A percentile compares a stretch with the other conserved stretches of the same genome.
Conservation (phyloP, 805 yeast species). For the Zygotorulaspora sp. region DNA sequence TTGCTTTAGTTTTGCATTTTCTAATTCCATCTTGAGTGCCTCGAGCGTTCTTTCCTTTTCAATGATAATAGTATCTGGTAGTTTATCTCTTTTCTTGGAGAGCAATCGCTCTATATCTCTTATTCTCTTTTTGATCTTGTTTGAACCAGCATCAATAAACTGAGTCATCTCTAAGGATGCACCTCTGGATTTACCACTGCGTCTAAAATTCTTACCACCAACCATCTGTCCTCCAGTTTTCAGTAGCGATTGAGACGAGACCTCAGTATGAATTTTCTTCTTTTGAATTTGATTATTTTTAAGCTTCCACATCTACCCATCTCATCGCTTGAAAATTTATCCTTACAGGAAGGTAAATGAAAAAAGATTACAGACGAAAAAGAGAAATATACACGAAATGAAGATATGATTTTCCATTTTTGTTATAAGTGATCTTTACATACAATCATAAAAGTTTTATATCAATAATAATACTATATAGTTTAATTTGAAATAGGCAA, state of each 20-base stretch:
- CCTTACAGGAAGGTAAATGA: not conserved
- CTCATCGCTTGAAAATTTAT: constrained; percentile 28
- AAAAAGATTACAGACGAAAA: not conserved
- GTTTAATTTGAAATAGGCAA: too few relatives aligned
- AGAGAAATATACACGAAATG: not conserved
- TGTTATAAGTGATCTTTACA: not conserved
- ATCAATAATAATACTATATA: too few relatives aligned
- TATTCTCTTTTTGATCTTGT: constrained; percentile 76
- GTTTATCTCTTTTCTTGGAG: constrained; percentile 45
- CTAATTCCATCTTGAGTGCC: constrained; percentile 57
- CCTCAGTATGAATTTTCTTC: not conserved
- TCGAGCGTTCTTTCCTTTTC: constrained; percentile 74
- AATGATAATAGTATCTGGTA: constrained; percentile 60
- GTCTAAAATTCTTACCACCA: constrained; percentile 10
- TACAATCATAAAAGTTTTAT: not conserved
- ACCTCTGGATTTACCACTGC: constrained; percentile 18
- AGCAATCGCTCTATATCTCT: constrained; percentile 79
- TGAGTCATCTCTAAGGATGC: constrained; percentile 36
- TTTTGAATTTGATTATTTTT: not conserved
- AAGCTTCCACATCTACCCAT: constrained; percentile 8
- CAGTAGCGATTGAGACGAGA: too few relatives aligned
- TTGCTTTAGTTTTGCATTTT: constrained; percentile 41
- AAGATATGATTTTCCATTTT: not conserved
- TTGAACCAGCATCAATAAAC: constrained; percentile 37
- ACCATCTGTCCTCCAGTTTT: too few relatives aligned